Evolutionary conservation across 73 alveolate genomes (phyloP).

Genomic region (Tetrahymena elliotti): DNA sequence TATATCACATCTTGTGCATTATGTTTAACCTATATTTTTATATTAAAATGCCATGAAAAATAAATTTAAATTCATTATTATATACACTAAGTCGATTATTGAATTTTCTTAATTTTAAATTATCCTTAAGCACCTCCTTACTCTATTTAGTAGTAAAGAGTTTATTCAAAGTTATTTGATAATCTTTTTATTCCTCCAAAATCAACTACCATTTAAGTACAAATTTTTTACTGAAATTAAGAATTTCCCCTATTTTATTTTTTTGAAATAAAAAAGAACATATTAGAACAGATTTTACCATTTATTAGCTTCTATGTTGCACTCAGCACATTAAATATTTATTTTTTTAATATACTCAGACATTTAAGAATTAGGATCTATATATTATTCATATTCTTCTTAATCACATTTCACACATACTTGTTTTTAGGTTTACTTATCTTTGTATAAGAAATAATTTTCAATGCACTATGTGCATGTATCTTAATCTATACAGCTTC

Average conservation of each 20-base stretch:
- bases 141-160: neutral
- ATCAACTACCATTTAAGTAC: neutral
- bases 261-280: neutral
- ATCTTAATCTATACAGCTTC: neutral
- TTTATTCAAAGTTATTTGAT: neutral
- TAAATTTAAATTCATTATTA: too few relatives aligned
- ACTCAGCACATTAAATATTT: neutral
- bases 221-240: neutral
- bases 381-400: neutral
- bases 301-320: neutral
- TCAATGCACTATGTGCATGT: neutral
- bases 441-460: neutral
- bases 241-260: neutral
- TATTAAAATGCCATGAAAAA: neutral
- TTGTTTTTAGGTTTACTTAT: neutral
- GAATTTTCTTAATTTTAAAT: too few relatives aligned
- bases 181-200: neutral
- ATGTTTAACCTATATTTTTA: neutral
- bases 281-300: neutral
- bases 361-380: neutral
- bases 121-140: neutral
- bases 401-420: neutral
- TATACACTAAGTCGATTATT: neutral
- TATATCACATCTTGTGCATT: neutral
- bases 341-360: neutral